Evolutionary conservation across 208 protist species (phyloP).

Genomic region (Crithidia bombi): DNA sequence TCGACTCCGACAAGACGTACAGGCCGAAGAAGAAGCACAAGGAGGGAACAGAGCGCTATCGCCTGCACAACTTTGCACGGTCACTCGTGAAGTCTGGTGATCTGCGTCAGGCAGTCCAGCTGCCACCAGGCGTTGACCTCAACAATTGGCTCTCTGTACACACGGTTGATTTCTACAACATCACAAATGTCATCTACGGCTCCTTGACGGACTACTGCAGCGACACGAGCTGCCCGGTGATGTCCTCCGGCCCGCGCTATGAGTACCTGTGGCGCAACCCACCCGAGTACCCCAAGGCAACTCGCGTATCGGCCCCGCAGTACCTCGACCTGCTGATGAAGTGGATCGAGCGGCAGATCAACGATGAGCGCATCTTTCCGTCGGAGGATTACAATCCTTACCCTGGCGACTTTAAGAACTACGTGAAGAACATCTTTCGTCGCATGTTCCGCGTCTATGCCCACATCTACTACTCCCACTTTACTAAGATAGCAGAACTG

Average conservation of each 20-base stretch:
- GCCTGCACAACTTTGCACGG: slow-evolving; percentile 93
- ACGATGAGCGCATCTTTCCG: slow-evolving; percentile 97
- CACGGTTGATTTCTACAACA: slow-evolving; percentile 99
- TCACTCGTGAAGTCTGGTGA: slow-evolving; percentile 91
- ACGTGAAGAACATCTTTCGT: slow-evolving; percentile 97
- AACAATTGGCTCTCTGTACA: slow-evolving; percentile 98
- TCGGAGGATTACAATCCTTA: slow-evolving; percentile 91
- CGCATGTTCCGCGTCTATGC: slow-evolving; percentile 99
- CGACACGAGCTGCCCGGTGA: slow-evolving; percentile 93
- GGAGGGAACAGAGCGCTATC: slow-evolving; percentile 95
- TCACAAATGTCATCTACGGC: slow-evolving; percentile 98
- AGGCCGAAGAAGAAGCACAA: slow-evolving; percentile 95
- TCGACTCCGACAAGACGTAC: slow-evolving; percentile 95
- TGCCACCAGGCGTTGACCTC: slow-evolving; percentile 96
- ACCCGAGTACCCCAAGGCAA: slow-evolving; percentile 94
- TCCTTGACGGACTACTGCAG: slow-evolving; percentile 99
- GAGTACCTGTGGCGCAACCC: slow-evolving; percentile 99
- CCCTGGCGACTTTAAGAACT: slow-evolving; percentile 81
- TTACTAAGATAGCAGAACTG: slow-evolving; percentile 93
- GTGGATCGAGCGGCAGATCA: slow-evolving; percentile 98
- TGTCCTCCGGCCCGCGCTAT: slow-evolving; percentile 95
- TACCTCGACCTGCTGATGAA: slow-evolving; percentile 98
- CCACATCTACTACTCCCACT: slow-evolving; percentile 99
- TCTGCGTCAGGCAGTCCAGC: slow-evolving; percentile 93
- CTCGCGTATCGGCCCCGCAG: slow-evolving; percentile 95